phyloP scores from a whole-genome alignment of 331 rosid genomes.

The Acacia pycnantha region DNA sequence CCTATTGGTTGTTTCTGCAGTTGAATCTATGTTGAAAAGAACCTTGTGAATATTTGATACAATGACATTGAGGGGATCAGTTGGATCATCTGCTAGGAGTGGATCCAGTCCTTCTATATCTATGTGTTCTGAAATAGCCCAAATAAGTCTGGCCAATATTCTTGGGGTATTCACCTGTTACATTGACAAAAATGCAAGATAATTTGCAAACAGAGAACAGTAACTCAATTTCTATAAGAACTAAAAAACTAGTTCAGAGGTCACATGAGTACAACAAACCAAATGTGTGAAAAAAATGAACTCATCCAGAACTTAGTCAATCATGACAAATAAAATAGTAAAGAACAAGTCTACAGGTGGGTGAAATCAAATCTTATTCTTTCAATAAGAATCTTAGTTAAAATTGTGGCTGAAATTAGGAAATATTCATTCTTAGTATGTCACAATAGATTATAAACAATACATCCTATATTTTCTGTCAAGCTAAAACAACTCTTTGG shows the following conservation, averaged over 20 bases:
- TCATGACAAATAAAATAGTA: background rate
- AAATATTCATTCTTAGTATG: background rate
- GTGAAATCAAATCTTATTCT: background rate
- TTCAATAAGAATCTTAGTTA: background rate
- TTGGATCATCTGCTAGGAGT: constrained; percentile 96
- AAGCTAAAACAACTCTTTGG: background rate
- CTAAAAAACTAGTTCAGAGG: background rate
- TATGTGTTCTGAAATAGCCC: constrained; percentile 94
- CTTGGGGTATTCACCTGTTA: constrained; percentile 92
- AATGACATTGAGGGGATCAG: constrained; percentile 86
- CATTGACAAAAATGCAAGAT: background rate
- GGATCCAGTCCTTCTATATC: constrained; percentile 98
- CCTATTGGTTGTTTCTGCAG: constrained; percentile 85
- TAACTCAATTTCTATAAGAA: background rate
- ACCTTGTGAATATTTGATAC: constrained; percentile 82
- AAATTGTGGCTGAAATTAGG: background rate
- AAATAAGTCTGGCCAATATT: constrained; percentile 84
- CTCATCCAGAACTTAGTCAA: background rate
- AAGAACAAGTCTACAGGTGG: background rate
- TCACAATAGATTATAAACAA: background rate
- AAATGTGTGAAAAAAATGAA: background rate
- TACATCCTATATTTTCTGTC: background rate
- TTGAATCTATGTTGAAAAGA: constrained; percentile 70
- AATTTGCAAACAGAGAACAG: background rate
- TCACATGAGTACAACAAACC: background rate